A percentile compares a stretch with the other conserved stretches of the same genome.
phyloP scores from a whole-genome alignment of 1,284 basidiomycete species.

The Clitocybe nebularis region DNA sequence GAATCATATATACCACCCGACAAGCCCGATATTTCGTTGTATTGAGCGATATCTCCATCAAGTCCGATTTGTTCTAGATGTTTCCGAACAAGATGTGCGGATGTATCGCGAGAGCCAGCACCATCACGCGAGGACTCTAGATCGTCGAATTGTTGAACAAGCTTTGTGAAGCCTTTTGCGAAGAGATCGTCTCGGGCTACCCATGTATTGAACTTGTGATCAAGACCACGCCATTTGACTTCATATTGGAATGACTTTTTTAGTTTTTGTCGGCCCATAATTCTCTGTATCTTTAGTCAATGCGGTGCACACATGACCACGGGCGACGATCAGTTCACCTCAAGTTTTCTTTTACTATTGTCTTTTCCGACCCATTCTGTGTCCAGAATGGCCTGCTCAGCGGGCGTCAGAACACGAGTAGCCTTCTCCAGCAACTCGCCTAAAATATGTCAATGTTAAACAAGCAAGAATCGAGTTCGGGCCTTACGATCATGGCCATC shows the following conservation, averaged over 20 bases:
- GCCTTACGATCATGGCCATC: conserved; percentile 93
- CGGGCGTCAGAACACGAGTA: conserved; percentile 86
- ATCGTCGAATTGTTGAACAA: conserved; percentile 96
- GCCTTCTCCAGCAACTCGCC: conserved; percentile 90
- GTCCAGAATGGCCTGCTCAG: conserved; percentile 82
- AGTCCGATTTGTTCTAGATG: conserved; percentile 93
- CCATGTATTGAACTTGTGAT: conserved; percentile 95
- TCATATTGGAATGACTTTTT: conserved; percentile 97
- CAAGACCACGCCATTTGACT: conserved; percentile 93
- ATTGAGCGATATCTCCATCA: conserved; percentile 96
- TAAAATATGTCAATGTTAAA: conserved; percentile 24
- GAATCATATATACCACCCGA: conserved; percentile 79
- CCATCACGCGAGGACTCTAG: conserved; percentile 93
- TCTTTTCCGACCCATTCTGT: conserved; percentile 90
- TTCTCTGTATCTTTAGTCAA: conserved; percentile 44
- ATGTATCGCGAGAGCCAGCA: conserved; percentile 84
- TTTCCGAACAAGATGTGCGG: conserved; percentile 77
- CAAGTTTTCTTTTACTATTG: conserved; percentile 89
- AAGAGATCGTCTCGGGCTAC: conserved; percentile 88
- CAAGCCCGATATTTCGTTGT: conserved; percentile 91
- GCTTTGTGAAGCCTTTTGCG: conserved; percentile 86
- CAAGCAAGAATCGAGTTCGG: conserved; percentile 6
- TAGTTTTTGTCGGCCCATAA: conserved; percentile 96
- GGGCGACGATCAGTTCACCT: conserved; percentile 44
- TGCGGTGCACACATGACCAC: neutral